phyloP scores from a whole-genome alignment of 768 basidiomycete genomes.

The Leccinum subtestaceum region DNA sequence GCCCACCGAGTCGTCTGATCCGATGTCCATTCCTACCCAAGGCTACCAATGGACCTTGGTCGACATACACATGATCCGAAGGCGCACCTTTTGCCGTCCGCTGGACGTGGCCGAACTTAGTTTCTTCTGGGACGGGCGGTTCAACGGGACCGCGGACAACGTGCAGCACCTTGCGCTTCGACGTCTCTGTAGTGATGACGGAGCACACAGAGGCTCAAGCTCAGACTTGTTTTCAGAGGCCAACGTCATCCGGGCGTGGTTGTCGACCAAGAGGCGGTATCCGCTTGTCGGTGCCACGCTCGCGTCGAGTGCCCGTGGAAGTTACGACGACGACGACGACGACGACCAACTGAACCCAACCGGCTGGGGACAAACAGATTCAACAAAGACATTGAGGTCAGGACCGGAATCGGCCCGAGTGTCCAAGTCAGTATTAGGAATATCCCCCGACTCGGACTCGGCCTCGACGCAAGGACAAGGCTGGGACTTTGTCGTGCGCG shows the following conservation, averaged over 20 bases:
- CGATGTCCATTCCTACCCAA: background rate
- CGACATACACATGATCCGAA: background rate
- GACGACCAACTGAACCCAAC: background rate
- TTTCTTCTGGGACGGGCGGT: conserved; percentile 42
- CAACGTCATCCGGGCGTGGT: conserved; percentile 45
- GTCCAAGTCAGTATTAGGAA: conserved; percentile 1
- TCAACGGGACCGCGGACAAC: conserved; percentile 45
- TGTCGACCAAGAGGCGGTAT: conserved; percentile 43
- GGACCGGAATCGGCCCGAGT: conserved; percentile 5
- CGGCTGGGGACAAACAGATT: no score
- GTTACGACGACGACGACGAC: background rate
- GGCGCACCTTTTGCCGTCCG: conserved; percentile 33
- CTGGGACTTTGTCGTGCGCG: conserved; percentile 39
- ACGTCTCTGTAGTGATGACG: conserved; percentile 22
- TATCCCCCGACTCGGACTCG: background rate
- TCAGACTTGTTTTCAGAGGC: conserved; percentile 25
- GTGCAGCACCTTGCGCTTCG: conserved; percentile 30
- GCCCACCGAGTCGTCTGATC: background rate
- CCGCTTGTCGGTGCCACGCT: conserved; percentile 48
- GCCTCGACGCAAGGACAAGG: background rate
- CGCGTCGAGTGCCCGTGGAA: background rate
- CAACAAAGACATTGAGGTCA: no score
- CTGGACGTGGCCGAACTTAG: conserved; percentile 39
- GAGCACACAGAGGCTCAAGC: conserved; percentile 6
- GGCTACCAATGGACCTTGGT: conserved; percentile 13